Evolutionary conservation across 1,139 yeast species (phyloP).

Genomic region (Geotrichum reessii): DNA sequence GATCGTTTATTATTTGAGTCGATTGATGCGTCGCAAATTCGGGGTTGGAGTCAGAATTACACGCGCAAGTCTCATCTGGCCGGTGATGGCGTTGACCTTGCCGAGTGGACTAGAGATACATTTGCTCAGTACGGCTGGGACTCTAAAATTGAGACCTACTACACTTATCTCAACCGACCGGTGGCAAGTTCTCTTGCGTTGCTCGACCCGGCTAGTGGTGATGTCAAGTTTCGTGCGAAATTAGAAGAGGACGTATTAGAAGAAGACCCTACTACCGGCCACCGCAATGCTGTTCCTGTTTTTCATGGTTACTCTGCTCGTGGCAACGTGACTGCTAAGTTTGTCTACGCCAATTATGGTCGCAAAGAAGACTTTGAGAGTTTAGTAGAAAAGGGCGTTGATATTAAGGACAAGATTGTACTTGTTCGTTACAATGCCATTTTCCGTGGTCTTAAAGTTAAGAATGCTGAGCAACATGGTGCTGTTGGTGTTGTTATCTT

Average conservation of each 20-base stretch:
- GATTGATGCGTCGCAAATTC: slow-evolving; percentile 27
- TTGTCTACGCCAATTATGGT: slow-evolving; percentile 60
- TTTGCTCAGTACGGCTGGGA: slow-evolving; percentile 58
- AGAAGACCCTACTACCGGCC: slow-evolving; percentile 64
- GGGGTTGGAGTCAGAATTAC: slow-evolving; percentile 38
- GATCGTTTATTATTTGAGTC: slow-evolving; percentile 32
- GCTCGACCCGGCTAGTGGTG: slow-evolving; percentile 33
- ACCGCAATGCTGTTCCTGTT: slow-evolving; percentile 48
- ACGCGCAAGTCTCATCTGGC: slow-evolving; percentile 65
- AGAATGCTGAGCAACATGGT: slow-evolving; percentile 60
- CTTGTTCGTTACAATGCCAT: slow-evolving; percentile 55
- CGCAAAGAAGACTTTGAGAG: slow-evolving; percentile 48
- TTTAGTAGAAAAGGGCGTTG: slow-evolving; percentile 44
- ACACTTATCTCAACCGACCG: slow-evolving; percentile 59
- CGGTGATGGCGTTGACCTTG: slow-evolving; percentile 60
- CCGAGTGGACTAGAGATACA: slow-evolving; percentile 57
- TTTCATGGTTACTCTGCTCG: slow-evolving; percentile 66
- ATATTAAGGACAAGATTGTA: slow-evolving; percentile 50
- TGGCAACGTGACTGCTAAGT: slow-evolving; percentile 58
- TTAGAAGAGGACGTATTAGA: slow-evolving; percentile 64
- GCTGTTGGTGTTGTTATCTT: slow-evolving; percentile 56
- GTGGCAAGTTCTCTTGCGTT: slow-evolving; percentile 48
- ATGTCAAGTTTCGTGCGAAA: slow-evolving; percentile 53
- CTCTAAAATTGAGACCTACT: slow-evolving; percentile 51
- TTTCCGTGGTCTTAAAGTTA: slow-evolving; percentile 62